phyloP scores from a whole-genome alignment of 495 filamentous ascomycete species.

The Ascodesmis nigricans region DNA sequence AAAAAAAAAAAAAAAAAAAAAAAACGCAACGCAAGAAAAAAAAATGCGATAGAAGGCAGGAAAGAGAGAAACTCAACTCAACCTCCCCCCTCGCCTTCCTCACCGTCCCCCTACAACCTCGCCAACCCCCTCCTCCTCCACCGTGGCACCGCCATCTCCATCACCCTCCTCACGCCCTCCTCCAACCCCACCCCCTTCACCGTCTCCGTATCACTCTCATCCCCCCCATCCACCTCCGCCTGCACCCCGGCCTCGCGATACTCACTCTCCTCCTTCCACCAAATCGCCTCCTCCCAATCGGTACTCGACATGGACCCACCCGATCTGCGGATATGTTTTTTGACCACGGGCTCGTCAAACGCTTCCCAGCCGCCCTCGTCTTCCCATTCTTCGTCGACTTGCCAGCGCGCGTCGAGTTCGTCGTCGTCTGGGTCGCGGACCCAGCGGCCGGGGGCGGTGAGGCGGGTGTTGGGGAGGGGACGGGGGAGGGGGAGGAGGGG shows the following conservation, averaged over 20 bases:
- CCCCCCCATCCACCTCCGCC: conserved; percentile 34
- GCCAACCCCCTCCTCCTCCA: conserved; percentile 94
- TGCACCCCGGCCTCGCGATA: neutral
- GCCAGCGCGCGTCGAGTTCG: too few relatives aligned
- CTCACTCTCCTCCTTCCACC: neutral
- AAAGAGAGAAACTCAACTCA: conserved; percentile 40
- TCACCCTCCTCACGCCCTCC: conserved; percentile 75
- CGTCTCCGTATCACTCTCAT: too few relatives aligned
- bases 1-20: neutral
- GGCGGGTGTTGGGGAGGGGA: too few relatives aligned
- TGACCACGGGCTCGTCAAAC: too few relatives aligned
- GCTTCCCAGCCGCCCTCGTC: too few relatives aligned
- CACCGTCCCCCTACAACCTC: conserved; percentile 68
- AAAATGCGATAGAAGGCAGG: conserved; percentile 8
- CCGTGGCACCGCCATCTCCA: conserved; percentile 70
- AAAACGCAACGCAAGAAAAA: neutral
- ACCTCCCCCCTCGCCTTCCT: conserved; percentile 88
- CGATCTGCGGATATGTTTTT: too few relatives aligned
- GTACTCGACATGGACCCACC: too few relatives aligned
- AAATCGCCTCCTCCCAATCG: too few relatives aligned
- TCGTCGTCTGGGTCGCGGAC: too few relatives aligned
- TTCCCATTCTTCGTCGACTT: too few relatives aligned
- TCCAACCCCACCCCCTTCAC: conserved; percentile 85
- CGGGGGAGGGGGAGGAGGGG: too few relatives aligned
- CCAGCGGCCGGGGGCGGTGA: too few relatives aligned